Percentiles rank a stretch among this genome's conserved stretches.
phyloP scores from a whole-genome alignment of 2,329 filamentous ascomycete genomes.

The Cyclaneusma minus region DNA sequence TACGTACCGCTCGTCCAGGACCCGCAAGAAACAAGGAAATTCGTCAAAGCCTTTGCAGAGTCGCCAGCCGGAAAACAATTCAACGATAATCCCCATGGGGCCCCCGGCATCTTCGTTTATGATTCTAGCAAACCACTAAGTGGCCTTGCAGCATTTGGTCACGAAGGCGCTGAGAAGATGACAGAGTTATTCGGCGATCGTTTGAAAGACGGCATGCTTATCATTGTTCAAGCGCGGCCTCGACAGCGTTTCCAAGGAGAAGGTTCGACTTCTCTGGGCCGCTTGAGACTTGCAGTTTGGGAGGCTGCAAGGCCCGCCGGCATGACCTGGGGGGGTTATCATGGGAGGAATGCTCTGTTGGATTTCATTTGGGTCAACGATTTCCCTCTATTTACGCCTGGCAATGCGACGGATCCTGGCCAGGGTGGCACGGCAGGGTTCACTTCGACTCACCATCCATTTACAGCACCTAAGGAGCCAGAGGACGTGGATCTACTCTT shows the following conservation, averaged over 20 bases:
- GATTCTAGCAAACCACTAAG: conserved; percentile 59
- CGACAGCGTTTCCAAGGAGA: conserved; percentile 46
- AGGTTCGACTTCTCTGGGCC: conserved; percentile 43
- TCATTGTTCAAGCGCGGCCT: conserved; percentile 67
- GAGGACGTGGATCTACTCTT: conserved; percentile 61
- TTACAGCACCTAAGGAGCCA: conserved; percentile 67
- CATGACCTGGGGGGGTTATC: no score
- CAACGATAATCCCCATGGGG: conserved; percentile 56
- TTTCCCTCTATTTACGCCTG: conserved; percentile 83
- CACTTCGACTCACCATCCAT: conserved; percentile 84
- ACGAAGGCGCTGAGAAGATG: conserved; percentile 46
- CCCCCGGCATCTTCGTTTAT: conserved; percentile 63
- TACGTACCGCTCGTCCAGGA: conserved; percentile 43
- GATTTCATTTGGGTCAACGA: conserved; percentile 69
- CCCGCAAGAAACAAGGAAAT: conserved; percentile 37
- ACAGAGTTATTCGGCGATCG: conserved; percentile 8
- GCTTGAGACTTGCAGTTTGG: conserved; percentile 15
- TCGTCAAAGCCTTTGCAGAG: conserved; percentile 59
- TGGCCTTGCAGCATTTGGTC: conserved; percentile 66
- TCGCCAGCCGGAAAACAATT: conserved; percentile 40
- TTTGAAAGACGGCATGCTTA: conserved; percentile 54
- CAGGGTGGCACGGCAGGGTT: conserved; percentile 73
- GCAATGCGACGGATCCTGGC: conserved; percentile 34
- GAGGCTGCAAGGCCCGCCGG: conserved; percentile 13
- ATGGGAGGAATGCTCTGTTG: conserved; percentile 3